Evolutionary conservation across 352 stramenopile genomes (phyloP), one percentile per base, ranked within the genome.

Genomic region (Phytophthora citricola): DNA sequence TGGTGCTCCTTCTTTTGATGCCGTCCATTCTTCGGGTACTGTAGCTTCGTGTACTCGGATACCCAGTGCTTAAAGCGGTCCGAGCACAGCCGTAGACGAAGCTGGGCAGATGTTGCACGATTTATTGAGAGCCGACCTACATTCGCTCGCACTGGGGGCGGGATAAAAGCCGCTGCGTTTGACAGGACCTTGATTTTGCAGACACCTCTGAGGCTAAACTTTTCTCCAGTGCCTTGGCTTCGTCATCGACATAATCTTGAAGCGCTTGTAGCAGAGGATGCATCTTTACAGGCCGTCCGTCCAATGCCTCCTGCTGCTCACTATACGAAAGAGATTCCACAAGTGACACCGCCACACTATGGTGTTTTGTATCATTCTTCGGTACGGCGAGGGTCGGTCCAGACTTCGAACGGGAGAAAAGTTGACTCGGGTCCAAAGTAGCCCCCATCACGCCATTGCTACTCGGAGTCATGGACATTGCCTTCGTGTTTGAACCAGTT

Each of bases 271-370:
- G 64, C 24, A 91, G 48, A 15, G 85, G 82, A 44, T 93, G 85
- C 1, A 58, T 81, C 69, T 90, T 91, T 5, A 89, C 57, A 0
- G 82, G 82, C n/a, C 81, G 78, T 3, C 59, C 66, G 45, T 91
- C 82, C 4, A 92, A 59, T 29, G 66, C 82, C 46, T 92, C 84
- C 40, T 90, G 84, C 50, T 92, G 76, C 46, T 92, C 80, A 47
- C 83, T 78, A 55, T 90, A 77, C 47, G 84, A 91, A 29, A 92
- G 70, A 4, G 84, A 92, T 20, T 86, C 81, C 3, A 91, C 84
- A 3, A 92, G 64, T 7, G 84, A 92, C 12, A 90, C 81, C 4
- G 80, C 84, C 12, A 92, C 77, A 62, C 80, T 91, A 4, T 85
- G 58, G 15, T 78, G 80, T 17, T 84, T 89, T 1, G 39, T 24